Percentiles rank a stretch among this genome's conserved stretches.
These are phyloP conservation scores for Lentinula novae-zelandiae DNA, from an alignment of 1,284 basidiomycete genomes.

Conservation along the genomic window DNA sequence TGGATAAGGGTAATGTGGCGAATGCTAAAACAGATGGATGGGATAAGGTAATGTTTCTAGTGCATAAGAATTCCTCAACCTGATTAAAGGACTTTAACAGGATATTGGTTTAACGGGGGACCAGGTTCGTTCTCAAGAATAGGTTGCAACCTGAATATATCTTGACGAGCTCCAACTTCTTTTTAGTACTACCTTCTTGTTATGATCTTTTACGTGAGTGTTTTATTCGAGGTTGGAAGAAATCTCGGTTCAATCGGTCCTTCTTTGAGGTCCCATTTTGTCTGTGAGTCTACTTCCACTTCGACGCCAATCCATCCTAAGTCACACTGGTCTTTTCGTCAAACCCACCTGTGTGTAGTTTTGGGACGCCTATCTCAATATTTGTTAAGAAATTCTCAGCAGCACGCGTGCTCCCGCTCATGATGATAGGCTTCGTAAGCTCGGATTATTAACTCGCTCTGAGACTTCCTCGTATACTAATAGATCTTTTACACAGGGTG, in stretches of 20 bases:
- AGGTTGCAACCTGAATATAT: neutral
- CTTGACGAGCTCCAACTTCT: neutral
- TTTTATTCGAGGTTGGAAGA: conserved; percentile 6
- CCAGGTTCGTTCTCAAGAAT: conserved; percentile 25
- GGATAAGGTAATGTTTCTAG: conserved; percentile 30
- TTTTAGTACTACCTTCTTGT: conserved; percentile 43
- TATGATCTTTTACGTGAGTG: conserved; percentile 42
- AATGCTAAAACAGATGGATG: conserved; percentile 52
- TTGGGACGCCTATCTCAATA: conserved; percentile 44
- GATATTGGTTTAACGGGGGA: conserved; percentile 37
- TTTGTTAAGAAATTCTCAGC: conserved; percentile 45
- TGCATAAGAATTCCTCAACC: neutral
- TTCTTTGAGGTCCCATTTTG: conserved; percentile 36
- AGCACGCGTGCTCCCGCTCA: conserved; percentile 41
- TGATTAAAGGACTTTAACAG: conserved; percentile 17
- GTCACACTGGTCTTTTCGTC: neutral
- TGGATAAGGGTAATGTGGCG: conserved; percentile 53
- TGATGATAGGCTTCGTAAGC: conserved; percentile 47
- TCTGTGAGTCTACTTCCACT: conserved; percentile 26
- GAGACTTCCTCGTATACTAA: neutral
- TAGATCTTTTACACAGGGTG: conserved; percentile 25
- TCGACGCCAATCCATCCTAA: neutral
- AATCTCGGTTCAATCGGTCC: neutral
- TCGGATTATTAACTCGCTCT: neutral
- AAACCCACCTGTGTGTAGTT: conserved; percentile 22